Evolutionary conservation across 2,329 filamentous ascomycete species (phyloP).

Genomic region (Colletotrichum eremochloae): DNA sequence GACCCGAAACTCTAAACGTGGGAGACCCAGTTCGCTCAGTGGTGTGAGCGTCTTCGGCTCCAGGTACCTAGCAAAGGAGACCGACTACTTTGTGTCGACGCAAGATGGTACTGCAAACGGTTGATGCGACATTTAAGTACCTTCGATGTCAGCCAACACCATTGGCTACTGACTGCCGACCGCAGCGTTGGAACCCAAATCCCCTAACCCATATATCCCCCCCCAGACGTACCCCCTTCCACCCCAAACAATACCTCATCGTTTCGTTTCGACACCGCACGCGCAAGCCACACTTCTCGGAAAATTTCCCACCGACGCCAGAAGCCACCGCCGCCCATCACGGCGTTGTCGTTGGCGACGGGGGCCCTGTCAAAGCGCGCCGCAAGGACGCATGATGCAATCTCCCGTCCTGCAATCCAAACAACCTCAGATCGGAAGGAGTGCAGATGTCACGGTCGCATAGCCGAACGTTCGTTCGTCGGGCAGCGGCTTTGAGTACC

Average conservation of each 20-base stretch:
- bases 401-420: not conserved
- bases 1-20: not conserved
- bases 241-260: not conserved
- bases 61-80: not conserved
- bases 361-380: constrained; percentile 22
- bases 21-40: not conserved
- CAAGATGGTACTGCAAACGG: not conserved
- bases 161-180: not conserved
- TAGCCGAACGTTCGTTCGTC: not conserved
- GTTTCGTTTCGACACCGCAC: not conserved
- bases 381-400: constrained; percentile 20
- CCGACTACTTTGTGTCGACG: too few relatives aligned
- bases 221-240: not conserved
- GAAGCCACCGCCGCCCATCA: constrained; percentile 2
- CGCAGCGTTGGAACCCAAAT: not conserved
- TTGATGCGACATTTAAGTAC: not conserved
- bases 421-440: not conserved
- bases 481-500: too few relatives aligned
- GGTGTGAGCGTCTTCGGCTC: not conserved
- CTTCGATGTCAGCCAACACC: not conserved
- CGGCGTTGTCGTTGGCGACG: constrained; percentile 17
- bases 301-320: not conserved
- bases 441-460: constrained; percentile 20
- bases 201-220: not conserved
- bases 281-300: constrained; percentile 15